phyloP scores from a whole-genome alignment of 1,284 basidiomycete genomes.

The Ceratobasidium sp. region DNA sequence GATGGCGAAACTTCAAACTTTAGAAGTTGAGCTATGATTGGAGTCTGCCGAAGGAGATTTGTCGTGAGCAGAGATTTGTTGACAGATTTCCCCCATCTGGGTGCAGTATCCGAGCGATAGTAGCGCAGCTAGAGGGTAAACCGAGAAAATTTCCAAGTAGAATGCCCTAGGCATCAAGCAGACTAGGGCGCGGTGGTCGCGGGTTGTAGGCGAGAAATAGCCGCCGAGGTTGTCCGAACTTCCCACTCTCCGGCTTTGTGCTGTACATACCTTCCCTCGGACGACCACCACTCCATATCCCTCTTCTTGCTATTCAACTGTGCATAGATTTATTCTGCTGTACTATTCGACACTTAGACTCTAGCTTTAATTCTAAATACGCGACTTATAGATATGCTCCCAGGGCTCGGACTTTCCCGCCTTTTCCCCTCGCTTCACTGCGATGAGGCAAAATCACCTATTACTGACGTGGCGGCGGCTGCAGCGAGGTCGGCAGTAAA shows the following conservation, averaged over 20 bases:
- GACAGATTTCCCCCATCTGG: background rate
- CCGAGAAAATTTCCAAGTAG: background rate
- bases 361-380: conserved; percentile 22
- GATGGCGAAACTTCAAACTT: background rate
- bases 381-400: conserved; percentile 26
- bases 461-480: conserved; percentile 1
- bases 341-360: conserved; percentile 22
- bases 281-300: conserved; percentile 33
- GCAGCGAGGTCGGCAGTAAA: conserved; percentile 68
- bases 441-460: conserved; percentile 21
- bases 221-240: conserved; percentile 45
- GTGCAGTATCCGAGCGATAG: background rate
- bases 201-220: conserved; percentile 16
- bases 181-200: conserved; percentile 1
- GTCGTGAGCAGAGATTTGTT: background rate
- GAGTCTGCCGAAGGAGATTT: background rate
- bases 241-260: conserved; percentile 22
- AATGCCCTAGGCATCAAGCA: conserved; percentile 22
- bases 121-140: conserved; percentile 1
- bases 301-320: background rate
- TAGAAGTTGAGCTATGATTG: conserved; percentile 23
- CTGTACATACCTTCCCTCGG: conserved; percentile 20
- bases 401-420: conserved; percentile 33
- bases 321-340: conserved; percentile 35
- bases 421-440: conserved; percentile 39